Evolutionary conservation across 352 stramenopile genomes (phyloP), one percentile per base, ranked within the genome.

Genomic region (Aphanomyces euteiches): DNA sequence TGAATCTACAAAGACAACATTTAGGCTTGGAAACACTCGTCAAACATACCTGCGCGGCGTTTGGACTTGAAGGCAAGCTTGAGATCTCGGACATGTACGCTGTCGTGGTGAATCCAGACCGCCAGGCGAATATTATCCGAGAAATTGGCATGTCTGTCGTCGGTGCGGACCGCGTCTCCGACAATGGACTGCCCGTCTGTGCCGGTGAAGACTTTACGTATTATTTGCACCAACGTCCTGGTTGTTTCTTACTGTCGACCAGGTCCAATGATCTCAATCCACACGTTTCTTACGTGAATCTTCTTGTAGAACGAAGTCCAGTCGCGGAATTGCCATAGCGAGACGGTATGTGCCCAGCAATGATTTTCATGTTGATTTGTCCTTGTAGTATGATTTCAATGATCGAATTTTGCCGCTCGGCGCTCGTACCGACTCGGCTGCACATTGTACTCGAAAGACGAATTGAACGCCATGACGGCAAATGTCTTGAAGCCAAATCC

Each of bases 191-290:
- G 40, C 75, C 92, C 4, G 95, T 97, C 34, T 98, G 98, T 92
- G 93, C 91, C 6, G 89, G 85, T 8, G 95, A 98, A 78, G 95
- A 98, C 74, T 98, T 98, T 85, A 87, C 85, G 10, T 98, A 96
- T 74, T 94, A 82, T 61, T 63, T 94, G 50, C 83, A 90, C 28
- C 80, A 92, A 41, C 79, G 80, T 71, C 92, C 90, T 65, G 87
- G 85, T 56, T 92, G 84, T 67, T 92, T 90, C 60, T 92, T 90
- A 50, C 43, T 12, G 43, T 50, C 43, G 17, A 50, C 43, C 43
- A n/a, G 43, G 43, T 50, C 10, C 43, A 50, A 3, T 50, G 17
- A n/a, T 4, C n/a, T 50, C 43, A 50, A 50, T 50, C 43, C 0
- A 50, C 43, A n/a, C 1, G 43, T 50, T 50, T n/a, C 6, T n/a